phyloP scores from a whole-genome alignment of 78 protist genomes.

The Goniomonas avonlea region DNA sequence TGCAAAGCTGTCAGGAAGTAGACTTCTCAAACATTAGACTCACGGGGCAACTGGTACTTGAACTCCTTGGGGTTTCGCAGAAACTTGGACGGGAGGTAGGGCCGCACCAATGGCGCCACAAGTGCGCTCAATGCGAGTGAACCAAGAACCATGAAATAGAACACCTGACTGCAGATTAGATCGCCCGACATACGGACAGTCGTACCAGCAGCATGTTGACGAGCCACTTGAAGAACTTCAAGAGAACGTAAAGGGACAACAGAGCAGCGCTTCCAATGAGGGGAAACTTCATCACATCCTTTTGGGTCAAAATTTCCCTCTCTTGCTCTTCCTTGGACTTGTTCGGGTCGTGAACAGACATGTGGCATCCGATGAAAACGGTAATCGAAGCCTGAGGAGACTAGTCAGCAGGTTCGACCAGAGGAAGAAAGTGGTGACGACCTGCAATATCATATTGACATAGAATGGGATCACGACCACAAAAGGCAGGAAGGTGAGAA shows the following conservation, averaged over 20 bases:
- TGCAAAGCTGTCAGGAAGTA: no score
- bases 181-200: no score
- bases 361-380: neutral
- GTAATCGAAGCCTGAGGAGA: neutral
- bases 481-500: neutral
- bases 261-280: neutral
- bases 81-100: neutral
- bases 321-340: neutral
- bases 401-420: neutral
- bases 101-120: no score
- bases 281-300: constrained; percentile 9
- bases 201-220: neutral
- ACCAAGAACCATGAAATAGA: neutral
- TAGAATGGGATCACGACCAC: neutral
- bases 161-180: no score
- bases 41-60: no score
- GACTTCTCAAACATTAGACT: no score
- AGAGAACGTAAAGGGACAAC: neutral
- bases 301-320: neutral
- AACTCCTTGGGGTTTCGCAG: neutral
- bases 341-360: neutral
- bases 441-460: constrained; percentile 1
- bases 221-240: neutral
- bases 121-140: no score
- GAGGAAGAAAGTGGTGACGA: neutral